Conservation (phyloP, 1,284 basidiomycete genomes). For the Ustilago trichophora region DNA sequence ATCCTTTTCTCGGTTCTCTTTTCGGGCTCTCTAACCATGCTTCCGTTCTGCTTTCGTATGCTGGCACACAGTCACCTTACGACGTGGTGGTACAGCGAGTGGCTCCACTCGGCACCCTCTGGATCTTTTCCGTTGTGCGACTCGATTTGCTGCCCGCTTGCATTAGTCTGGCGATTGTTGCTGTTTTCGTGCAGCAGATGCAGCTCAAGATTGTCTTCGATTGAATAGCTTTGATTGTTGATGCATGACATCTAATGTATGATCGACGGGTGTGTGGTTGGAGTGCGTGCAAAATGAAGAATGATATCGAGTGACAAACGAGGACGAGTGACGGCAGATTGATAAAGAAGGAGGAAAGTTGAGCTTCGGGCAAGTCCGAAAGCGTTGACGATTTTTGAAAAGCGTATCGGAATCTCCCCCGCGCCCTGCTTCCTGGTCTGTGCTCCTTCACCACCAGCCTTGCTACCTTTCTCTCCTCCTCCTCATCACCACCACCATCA, state of each 20-base stretch:
- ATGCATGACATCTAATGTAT: too few relatives aligned
- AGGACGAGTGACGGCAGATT: too few relatives aligned
- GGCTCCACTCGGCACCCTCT: constrained; percentile 66
- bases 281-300: too few relatives aligned
- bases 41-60: not conserved
- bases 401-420: constrained; percentile 12
- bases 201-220: constrained; percentile 35
- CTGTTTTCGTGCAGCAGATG: constrained; percentile 35
- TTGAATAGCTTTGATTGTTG: constrained; percentile 7
- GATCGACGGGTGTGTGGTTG: too few relatives aligned
- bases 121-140: constrained; percentile 65
- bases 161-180: constrained; percentile 57
- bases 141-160: constrained; percentile 60
- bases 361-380: constrained; percentile 37
- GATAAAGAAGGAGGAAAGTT: too few relatives aligned
- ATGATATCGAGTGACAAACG: too few relatives aligned
- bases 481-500: not conserved
- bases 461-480: too few relatives aligned
- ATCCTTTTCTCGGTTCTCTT: too few relatives aligned
- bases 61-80: constrained; percentile 50
- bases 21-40: too few relatives aligned
- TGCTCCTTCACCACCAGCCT: too few relatives aligned
- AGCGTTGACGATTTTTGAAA: not conserved
- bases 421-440: constrained; percentile 11
- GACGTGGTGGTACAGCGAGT: constrained; percentile 62